Base-by-base conservation (phyloP, 371 early-diverging fungal species). In the Synchytrium microbalum region DNA sequence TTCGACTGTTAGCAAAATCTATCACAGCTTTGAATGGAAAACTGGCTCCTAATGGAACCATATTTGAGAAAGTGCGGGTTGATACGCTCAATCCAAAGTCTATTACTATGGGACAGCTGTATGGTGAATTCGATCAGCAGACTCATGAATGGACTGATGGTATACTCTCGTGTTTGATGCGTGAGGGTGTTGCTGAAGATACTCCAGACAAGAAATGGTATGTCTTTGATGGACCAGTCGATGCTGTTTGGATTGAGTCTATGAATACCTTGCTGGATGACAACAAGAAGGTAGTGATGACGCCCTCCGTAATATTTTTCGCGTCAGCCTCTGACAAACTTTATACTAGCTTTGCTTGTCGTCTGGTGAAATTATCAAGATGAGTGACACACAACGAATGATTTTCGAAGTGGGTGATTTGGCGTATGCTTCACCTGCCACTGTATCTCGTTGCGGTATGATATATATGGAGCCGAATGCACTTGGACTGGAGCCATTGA, bases 261-360 rank as follows among this genome's bases (percentile, higher is more conserved):
- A 84, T 86, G 79, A 85, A 85, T 65, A 81, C 83, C 1, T 72
- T 86, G 1, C 67, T 86, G 55, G 86, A 86, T 69, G 84, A 84
- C 67, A 85, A 84, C 71, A 85, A 81, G 65, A 79, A 82, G 73
- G 56, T 56, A 56, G 14, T 14, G 14, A 51, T 51, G 14, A 14
- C 23, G 23, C 23, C 23, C 23, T 51, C 14, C 14, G 23, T 14
- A 51, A 51, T 14, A 23, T 14, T 14, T 51, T 51, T 23, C 51
- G 14, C 14, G 14, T 51, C 51, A 14, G n/a, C 23, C 26, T 46
- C 30, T 32, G 32, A 28, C 16, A 56, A 38, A 38, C 5, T 60
- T 52, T n/a, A n/a, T n/a, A 29, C n/a, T 26, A 60, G 59, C 72
- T 86, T 10, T 85, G 87, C 65, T 64, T 86, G 54, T 78, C 72